Conservation (phyloP, 1,284 basidiomycete species). For the Mycosarcoma maydis region DNA sequence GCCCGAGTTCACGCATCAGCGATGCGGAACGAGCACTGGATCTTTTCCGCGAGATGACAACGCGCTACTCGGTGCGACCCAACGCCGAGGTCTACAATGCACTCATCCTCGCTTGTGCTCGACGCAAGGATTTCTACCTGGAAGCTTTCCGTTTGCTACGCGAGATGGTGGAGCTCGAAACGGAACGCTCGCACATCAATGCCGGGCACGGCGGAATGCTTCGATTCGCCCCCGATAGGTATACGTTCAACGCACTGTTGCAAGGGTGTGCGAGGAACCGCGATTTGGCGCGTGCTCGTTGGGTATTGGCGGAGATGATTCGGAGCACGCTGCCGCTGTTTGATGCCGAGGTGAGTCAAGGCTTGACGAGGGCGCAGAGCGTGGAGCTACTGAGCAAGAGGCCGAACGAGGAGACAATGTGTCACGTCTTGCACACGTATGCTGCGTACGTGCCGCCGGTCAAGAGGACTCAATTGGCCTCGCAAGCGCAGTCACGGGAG, state of each 20-base stretch:
- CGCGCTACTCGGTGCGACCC: slow-evolving; percentile 75
- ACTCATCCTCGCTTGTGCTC: slow-evolving; percentile 78
- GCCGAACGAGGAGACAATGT: slow-evolving; percentile 80
- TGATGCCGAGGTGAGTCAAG: slow-evolving; percentile 8
- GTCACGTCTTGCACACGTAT: slow-evolving; percentile 87
- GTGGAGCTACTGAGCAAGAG: slow-evolving; percentile 51
- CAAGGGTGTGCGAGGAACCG: slow-evolving; percentile 87
- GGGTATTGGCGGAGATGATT: slow-evolving; percentile 90
- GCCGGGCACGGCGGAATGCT: neutral
- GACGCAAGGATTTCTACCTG: slow-evolving; percentile 55
- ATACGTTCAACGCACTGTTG: slow-evolving; percentile 83
- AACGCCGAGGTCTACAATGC: slow-evolving; percentile 80
- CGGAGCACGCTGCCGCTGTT: slow-evolving; percentile 59
- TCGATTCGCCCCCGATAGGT: slow-evolving; percentile 74
- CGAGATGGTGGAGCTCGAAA: slow-evolving; percentile 73
- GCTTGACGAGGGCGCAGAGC: slow-evolving; percentile 37
- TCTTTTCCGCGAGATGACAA: slow-evolving; percentile 88
- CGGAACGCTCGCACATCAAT: slow-evolving; percentile 79
- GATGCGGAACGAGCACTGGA: slow-evolving; percentile 92
- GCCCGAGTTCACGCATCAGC: slow-evolving; percentile 62
- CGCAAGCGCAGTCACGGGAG: slow-evolving; percentile 3
- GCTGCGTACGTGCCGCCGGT: slow-evolving; percentile 76
- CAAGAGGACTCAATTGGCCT: slow-evolving; percentile 16
- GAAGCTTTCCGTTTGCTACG: slow-evolving; percentile 70
- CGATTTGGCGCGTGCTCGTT: slow-evolving; percentile 82